Percentiles rank a stretch among this genome's conserved stretches.
These are phyloP conservation scores for Leishmania braziliensis DNA, from an alignment of 208 protist species.

Conservation along the genomic window DNA sequence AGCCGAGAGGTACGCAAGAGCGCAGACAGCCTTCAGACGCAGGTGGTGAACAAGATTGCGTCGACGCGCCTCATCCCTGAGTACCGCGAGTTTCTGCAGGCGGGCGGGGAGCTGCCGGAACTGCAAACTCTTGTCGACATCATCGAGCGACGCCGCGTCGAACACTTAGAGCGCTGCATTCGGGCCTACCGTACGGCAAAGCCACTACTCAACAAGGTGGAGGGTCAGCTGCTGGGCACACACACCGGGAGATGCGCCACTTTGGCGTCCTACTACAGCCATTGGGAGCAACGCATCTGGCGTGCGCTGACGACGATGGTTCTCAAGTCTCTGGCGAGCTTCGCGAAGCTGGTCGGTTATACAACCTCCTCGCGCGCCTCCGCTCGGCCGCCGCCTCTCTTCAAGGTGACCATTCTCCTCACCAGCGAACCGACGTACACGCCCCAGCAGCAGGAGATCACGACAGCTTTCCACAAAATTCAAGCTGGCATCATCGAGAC, in stretches of 20 bases:
- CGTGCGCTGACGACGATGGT: constrained; percentile 93
- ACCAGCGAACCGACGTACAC: constrained; percentile 92
- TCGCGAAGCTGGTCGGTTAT: constrained; percentile 91
- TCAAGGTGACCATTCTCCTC: constrained; percentile 94
- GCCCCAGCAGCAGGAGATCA: constrained; percentile 95
- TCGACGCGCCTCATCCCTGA: constrained; percentile 83
- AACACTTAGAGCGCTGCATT: constrained; percentile 84
- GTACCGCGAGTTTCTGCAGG: constrained; percentile 76
- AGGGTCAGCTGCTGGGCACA: constrained; percentile 92
- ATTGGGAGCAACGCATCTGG: constrained; percentile 97
- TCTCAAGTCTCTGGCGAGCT: constrained; percentile 77
- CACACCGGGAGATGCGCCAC: constrained; percentile 90
- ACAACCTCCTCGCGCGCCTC: constrained; percentile 37
- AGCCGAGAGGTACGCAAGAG: constrained; percentile 97
- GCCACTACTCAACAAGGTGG: constrained; percentile 95
- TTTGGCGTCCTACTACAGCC: constrained; percentile 95
- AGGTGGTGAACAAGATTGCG: constrained; percentile 92
- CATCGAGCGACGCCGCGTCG: constrained; percentile 83
- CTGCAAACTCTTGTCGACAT: constrained; percentile 93
- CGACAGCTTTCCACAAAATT: constrained; percentile 91
- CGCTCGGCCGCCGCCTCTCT: constrained; percentile 75
- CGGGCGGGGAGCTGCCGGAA: constrained; percentile 87
- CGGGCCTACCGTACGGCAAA: constrained; percentile 95
- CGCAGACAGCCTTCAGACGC: constrained; percentile 91
- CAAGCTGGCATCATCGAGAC: constrained; percentile 93